Percentiles rank a stretch among this genome's conserved stretches.
Conservation (phyloP, 2,329 filamentous ascomycete species). For the Alternaria sp. region DNA sequence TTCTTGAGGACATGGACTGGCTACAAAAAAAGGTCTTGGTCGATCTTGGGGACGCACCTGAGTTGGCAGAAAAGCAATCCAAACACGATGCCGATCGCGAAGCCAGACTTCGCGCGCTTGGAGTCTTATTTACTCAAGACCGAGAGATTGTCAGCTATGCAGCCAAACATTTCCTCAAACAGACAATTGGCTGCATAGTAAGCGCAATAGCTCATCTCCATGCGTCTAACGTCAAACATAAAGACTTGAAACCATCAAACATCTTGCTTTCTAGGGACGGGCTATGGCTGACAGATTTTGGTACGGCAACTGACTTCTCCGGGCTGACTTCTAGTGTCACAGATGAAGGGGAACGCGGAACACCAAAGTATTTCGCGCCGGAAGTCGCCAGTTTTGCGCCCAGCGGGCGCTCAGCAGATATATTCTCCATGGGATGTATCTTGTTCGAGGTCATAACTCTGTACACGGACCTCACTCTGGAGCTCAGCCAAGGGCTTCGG, state of each 20-base stretch:
- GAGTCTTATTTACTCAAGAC: too few relatives aligned
- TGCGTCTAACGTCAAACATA: neutral
- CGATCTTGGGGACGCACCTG: too few relatives aligned
- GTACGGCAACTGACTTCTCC: neutral
- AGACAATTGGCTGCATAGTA: neutral
- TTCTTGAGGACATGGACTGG: neutral
- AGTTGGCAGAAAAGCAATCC: too few relatives aligned
- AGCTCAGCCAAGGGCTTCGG: fast-evolving
- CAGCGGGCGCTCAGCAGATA: neutral
- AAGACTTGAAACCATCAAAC: neutral
- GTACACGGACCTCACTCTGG: fast-evolving
- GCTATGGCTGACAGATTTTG: neutral
- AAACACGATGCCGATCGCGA: neutral
- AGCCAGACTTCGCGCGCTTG: neutral
- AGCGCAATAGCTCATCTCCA: neutral
- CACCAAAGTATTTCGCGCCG: neutral
- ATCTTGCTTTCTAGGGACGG: fast-evolving
- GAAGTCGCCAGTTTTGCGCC: fast-evolving
- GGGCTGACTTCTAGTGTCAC: fast-evolving
- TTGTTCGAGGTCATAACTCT: fast-evolving
- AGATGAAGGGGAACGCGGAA: fast-evolving
- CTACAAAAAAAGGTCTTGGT: neutral
- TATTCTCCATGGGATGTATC: neutral
- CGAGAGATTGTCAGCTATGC: too few relatives aligned
- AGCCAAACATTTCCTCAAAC: too few relatives aligned